phyloP scores from a whole-genome alignment of 108 stramenopile species.

The Fistulifera pelliculosa region DNA sequence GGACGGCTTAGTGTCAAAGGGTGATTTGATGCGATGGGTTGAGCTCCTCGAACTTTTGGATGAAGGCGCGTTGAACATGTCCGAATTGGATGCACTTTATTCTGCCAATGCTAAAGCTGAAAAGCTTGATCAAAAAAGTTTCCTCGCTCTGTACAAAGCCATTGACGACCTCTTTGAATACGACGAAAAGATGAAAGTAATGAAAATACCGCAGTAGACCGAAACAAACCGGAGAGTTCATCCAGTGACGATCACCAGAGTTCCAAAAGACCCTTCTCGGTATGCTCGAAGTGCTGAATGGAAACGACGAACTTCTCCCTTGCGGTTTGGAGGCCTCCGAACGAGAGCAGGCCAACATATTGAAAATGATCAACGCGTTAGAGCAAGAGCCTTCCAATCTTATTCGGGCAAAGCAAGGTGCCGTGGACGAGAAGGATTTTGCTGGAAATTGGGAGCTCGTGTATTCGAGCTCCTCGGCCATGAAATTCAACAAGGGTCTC shows the following conservation, averaged over 20 bases:
- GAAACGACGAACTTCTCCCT: slow-evolving; percentile 30
- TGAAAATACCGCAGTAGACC: slow-evolving; percentile 7
- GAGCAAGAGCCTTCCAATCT: slow-evolving; percentile 49
- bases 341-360: slow-evolving; percentile 47
- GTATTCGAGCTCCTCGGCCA: slow-evolving; percentile 70
- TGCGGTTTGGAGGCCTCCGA: slow-evolving; percentile 66
- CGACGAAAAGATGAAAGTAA: slow-evolving; percentile 43
- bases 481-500: slow-evolving; percentile 78
- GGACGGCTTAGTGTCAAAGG: slow-evolving; percentile 40
- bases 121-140: slow-evolving; percentile 44
- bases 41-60: slow-evolving; percentile 66
- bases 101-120: slow-evolving; percentile 30
- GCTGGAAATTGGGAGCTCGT: slow-evolving; percentile 69
- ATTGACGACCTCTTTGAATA: slow-evolving; percentile 78
- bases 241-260: neutral
- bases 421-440: slow-evolving; percentile 33
- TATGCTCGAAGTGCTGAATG: slow-evolving; percentile 8
- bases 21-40: slow-evolving; percentile 55
- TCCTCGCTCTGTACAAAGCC: slow-evolving; percentile 41
- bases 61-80: slow-evolving; percentile 43
- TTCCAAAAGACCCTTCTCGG: neutral
- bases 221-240: neutral
- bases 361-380: slow-evolving; percentile 45
- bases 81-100: slow-evolving; percentile 53
- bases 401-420: slow-evolving; percentile 19